phyloP scores from a whole-genome alignment of 441 rosid genomes.

The Macaranga tanarius region DNA sequence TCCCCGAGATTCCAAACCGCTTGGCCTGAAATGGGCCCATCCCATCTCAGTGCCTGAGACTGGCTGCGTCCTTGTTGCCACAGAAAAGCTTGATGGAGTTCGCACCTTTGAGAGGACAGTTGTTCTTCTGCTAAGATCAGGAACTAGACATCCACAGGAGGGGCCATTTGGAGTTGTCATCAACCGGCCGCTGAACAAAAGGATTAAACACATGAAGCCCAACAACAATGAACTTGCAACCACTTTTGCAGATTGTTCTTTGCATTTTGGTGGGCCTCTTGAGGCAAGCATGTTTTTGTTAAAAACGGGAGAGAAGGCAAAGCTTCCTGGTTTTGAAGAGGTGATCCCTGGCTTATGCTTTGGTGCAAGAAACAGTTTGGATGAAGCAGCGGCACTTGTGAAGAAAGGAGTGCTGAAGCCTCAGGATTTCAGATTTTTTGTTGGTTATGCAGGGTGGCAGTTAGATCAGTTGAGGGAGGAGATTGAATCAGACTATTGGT shows the following conservation, averaged over 20 bases:
- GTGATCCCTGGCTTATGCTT: slow-evolving; percentile 80
- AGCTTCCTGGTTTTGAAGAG: slow-evolving; percentile 72
- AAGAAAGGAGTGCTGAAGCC: slow-evolving; percentile 73
- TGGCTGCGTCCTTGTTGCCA: slow-evolving; percentile 94
- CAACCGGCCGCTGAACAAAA: slow-evolving; percentile 81
- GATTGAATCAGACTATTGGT: slow-evolving; percentile 78
- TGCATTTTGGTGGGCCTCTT: slow-evolving; percentile 92
- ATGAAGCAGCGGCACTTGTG: slow-evolving; percentile 75
- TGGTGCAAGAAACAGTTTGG: slow-evolving; percentile 75
- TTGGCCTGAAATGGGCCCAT: slow-evolving; percentile 82
- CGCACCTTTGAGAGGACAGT: slow-evolving; percentile 79
- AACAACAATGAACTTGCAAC: slow-evolving; percentile 69
- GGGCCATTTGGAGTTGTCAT: slow-evolving; percentile 90
- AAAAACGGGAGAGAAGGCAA: slow-evolving; percentile 48
- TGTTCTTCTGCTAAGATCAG: slow-evolving; percentile 83
- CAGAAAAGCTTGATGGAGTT: slow-evolving; percentile 86
- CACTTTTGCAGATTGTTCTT: slow-evolving; percentile 74
- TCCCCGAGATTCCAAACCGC: slow-evolving; percentile 49
- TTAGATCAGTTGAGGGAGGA: slow-evolving; percentile 85
- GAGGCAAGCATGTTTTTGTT: slow-evolving; percentile 82
- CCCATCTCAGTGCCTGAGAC: slow-evolving; percentile 87
- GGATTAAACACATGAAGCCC: slow-evolving; percentile 74
- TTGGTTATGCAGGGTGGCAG: slow-evolving; percentile 93
- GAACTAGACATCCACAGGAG: slow-evolving; percentile 77
- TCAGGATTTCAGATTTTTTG: slow-evolving; percentile 83